Percentiles rank a stretch among this genome's conserved stretches.
Evolutionary conservation across 768 basidiomycete species (phyloP).

Genomic region (Astraeus odoratus): DNA sequence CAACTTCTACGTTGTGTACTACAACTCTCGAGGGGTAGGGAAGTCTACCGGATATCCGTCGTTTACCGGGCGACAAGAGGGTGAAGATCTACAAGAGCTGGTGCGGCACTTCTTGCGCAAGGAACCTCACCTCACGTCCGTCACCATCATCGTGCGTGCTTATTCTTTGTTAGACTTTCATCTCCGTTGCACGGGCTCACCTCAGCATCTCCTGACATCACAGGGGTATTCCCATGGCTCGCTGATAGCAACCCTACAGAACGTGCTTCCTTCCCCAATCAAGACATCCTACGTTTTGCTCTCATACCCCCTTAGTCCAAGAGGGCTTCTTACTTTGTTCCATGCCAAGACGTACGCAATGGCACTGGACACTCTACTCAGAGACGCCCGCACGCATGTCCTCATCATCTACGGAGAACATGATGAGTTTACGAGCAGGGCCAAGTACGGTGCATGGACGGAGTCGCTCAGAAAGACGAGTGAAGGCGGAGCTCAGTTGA

Average conservation of each 20-base stretch:
- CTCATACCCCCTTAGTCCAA: constrained; percentile 70
- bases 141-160: constrained; percentile 54
- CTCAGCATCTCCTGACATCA: neutral
- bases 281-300: constrained; percentile 61
- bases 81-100: constrained; percentile 57
- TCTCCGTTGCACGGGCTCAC: constrained; percentile 4
- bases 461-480: constrained; percentile 28
- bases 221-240: constrained; percentile 83
- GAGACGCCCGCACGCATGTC: constrained; percentile 40
- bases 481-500: constrained; percentile 21
- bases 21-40: constrained; percentile 77
- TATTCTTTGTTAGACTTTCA: neutral
- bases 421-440: constrained; percentile 63
- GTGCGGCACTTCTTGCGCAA: constrained; percentile 45
- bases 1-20: constrained; percentile 59
- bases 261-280: constrained; percentile 41
- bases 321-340: constrained; percentile 66
- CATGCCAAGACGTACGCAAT: constrained; percentile 45
- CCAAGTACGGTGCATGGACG: constrained; percentile 52
- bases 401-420: constrained; percentile 60
- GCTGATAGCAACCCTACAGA: constrained; percentile 61
- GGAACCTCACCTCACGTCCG: constrained; percentile 36
- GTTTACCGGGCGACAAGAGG: constrained; percentile 66
- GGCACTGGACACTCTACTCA: constrained; percentile 44
- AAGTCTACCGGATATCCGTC: constrained; percentile 67